Conservation (phyloP, 2,329 filamentous ascomycete species). For the Rutstroemia sp. region DNA sequence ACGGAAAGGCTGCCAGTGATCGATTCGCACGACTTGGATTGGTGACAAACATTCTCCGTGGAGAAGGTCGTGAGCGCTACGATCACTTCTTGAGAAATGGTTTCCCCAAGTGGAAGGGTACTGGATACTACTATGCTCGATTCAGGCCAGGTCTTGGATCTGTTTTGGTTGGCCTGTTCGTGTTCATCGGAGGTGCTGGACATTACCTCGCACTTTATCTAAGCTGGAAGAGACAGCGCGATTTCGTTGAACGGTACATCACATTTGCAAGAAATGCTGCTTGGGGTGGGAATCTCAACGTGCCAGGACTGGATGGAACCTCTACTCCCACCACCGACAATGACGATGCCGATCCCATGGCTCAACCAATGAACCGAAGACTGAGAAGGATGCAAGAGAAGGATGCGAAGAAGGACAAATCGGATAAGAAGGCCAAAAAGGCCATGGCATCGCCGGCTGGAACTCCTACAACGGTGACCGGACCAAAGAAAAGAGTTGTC, state of each 20-base stretch:
- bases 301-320: constrained; percentile 57
- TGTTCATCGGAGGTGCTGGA: constrained; percentile 73
- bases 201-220: constrained; percentile 85
- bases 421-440: constrained; percentile 49
- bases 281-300: constrained; percentile 68
- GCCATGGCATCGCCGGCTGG: constrained; percentile 34
- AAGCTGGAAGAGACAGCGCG: constrained; percentile 80
- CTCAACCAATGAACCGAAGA: constrained; percentile 65
- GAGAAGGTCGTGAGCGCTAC: constrained; percentile 75
- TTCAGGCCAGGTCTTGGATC: constrained; percentile 86
- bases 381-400: constrained; percentile 86
- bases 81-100: constrained; percentile 91
- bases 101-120: constrained; percentile 94
- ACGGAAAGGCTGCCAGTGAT: constrained; percentile 73
- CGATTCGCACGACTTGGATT: constrained; percentile 78
- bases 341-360: constrained; percentile 41
- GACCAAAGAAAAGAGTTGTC: constrained; percentile 77
- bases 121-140: constrained; percentile 94
- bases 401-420: constrained; percentile 65
- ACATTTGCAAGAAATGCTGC: constrained; percentile 79
- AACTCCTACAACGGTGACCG: constrained; percentile 46
- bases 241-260: constrained; percentile 90
- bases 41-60: constrained; percentile 79
- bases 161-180: constrained; percentile 73
- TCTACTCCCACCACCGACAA: constrained; percentile 38